These are phyloP conservation scores for Thraustotheca clavata DNA, from an alignment of 352 stramenopile genomes.

Conservation along the genomic window DNA sequence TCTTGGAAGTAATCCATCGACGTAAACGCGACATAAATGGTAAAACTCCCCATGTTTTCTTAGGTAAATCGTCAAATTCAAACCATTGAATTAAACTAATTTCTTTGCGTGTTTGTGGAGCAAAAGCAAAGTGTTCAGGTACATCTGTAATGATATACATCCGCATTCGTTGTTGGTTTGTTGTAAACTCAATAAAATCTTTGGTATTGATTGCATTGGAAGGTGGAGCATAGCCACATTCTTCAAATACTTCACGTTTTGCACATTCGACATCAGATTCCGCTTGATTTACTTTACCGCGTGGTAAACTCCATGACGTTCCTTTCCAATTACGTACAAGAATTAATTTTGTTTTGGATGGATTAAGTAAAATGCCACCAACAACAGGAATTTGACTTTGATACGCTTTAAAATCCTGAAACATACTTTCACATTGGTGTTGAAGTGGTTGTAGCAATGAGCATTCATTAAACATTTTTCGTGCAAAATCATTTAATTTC, in stretches of 20 bases:
- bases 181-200: slow-evolving; percentile 77
- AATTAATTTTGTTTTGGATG: slow-evolving; percentile 74
- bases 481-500: slow-evolving; percentile 91
- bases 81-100: slow-evolving; percentile 91
- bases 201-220: slow-evolving; percentile 33
- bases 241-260: slow-evolving; percentile 86
- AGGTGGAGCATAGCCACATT: slow-evolving; percentile 73
- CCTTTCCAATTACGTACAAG: slow-evolving; percentile 89
- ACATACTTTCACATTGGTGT: slow-evolving; percentile 87
- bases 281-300: slow-evolving; percentile 91
- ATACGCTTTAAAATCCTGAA: slow-evolving; percentile 91
- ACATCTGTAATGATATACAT: slow-evolving; percentile 90
- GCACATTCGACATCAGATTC: slow-evolving; percentile 85
- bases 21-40: slow-evolving; percentile 87
- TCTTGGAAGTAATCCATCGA: slow-evolving; percentile 84
- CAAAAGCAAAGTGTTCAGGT: slow-evolving; percentile 88
- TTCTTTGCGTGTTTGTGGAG: slow-evolving; percentile 92
- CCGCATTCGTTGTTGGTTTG: slow-evolving; percentile 84
- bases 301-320: slow-evolving; percentile 87
- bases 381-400: slow-evolving; percentile 92
- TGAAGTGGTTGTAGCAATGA: slow-evolving; percentile 75
- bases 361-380: slow-evolving; percentile 90
- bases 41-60: slow-evolving; percentile 91
- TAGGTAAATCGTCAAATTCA: slow-evolving; percentile 80
- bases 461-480: slow-evolving; percentile 89